Evolutionary conservation across 805 yeast species (phyloP), one percentile per base, ranked within the genome.

Genomic region (Sungouiozyma intestinalis): DNA sequence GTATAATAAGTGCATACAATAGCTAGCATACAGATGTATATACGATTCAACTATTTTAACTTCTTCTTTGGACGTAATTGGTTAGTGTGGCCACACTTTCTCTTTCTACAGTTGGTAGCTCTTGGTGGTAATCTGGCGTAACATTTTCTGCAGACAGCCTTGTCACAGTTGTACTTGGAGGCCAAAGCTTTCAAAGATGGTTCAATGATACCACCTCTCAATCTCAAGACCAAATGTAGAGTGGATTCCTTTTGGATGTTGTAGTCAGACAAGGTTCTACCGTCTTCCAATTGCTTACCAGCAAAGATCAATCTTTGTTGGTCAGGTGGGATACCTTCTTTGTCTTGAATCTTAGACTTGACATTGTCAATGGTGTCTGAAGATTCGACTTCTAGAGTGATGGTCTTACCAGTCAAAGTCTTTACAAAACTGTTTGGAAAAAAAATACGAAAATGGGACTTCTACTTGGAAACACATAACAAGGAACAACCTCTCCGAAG

Each of bases 41-140:
- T 24, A 24, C 36, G 42, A 42, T 32, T 19, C 40, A 34, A 13
- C 50, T 76, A 85, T 79, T 85, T 85, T 71, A 85, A 79, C 85
- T 87, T 87, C 90, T 87, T 87, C 92, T 88, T 88, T 75, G 96
- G 96, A 79, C 97, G 85, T 73, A 88, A 84, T 79, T 88, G 97
- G 80, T 88, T 88, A 70, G 95, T 77, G 90, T 88, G 97, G 67
- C 97, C 97, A 76, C 97, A 88, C 81, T 88, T 88, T 85, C 95
- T 86, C 96, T 88, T 88, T 79, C 97, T 85, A 81, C 97, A 88
- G 95, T 88, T 88, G 74, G 96, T 88, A 63, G 97, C 97, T 83
- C 97, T 90, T 74, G 97, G 95, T 67, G 97, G 97, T 67, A 88
- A 86, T 79, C 97, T 88, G 65, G 97, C 95, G 81, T 88, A 88